Percentiles rank a stretch among this genome's conserved stretches.
Evolutionary conservation across 306 rosid species (phyloP).

Genomic region (Castanea sativa): DNA sequence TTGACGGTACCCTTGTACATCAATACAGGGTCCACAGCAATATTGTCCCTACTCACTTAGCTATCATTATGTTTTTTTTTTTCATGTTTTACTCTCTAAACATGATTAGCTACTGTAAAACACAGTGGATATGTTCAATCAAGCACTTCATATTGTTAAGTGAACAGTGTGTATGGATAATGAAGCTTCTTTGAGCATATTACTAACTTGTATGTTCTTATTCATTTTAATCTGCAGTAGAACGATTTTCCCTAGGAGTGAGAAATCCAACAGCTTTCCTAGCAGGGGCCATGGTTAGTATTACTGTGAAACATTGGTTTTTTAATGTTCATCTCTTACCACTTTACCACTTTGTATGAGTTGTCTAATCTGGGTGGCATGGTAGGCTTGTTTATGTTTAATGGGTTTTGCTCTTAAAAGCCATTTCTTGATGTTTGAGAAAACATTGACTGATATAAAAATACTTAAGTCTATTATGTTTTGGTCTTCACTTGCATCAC

Average conservation of each 20-base stretch:
- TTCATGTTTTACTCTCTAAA: background rate
- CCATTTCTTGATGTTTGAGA: background rate
- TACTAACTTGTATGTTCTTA: constrained; percentile 17
- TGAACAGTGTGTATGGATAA: background rate
- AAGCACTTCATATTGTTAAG: background rate
- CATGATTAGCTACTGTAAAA: background rate
- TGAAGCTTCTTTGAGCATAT: constrained; percentile 5
- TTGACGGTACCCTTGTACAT: background rate
- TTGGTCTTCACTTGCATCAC: background rate
- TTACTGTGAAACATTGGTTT: background rate
- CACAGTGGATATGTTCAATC: background rate
- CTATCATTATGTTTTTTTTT: background rate
- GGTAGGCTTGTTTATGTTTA: background rate
- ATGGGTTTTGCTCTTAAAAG: background rate
- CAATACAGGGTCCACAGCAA: background rate
- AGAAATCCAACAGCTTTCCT: constrained; percentile 64
- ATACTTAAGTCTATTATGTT: background rate
- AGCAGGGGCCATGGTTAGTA: constrained; percentile 63
- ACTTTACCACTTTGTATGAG: background rate
- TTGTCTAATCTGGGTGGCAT: background rate
- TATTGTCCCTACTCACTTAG: too few species aligned
- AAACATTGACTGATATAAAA: background rate
- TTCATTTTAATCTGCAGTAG: constrained; percentile 44
- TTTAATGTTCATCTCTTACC: background rate
- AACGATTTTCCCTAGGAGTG: constrained; percentile 64